A percentile compares a stretch with the other conserved stretches of the same genome.
Evolutionary conservation across 805 yeast species (phyloP).

Genomic region (Suhomyces sp.): DNA sequence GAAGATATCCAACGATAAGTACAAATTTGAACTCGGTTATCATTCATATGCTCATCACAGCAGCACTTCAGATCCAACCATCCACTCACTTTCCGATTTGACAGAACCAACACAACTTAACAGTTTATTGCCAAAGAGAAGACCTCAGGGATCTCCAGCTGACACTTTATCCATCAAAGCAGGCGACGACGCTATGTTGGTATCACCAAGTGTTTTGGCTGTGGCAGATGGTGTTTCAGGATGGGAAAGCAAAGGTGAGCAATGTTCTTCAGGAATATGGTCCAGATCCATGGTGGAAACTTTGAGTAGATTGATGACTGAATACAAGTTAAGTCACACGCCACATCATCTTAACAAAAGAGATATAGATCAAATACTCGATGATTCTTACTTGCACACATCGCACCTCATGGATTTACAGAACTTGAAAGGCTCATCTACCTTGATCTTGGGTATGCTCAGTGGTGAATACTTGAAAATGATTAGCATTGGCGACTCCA

Average conservation of each 20-base stretch:
- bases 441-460: slow-evolving; percentile 47
- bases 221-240: slow-evolving; percentile 59
- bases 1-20: slow-evolving; percentile 35
- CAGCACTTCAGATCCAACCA: slow-evolving; percentile 31
- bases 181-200: slow-evolving; percentile 58
- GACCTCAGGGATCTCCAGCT: slow-evolving; percentile 51
- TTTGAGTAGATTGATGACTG: slow-evolving; percentile 43
- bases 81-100: slow-evolving; percentile 49
- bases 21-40: slow-evolving; percentile 42
- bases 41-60: slow-evolving; percentile 51
- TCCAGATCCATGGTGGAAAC: slow-evolving; percentile 52
- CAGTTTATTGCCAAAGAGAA: slow-evolving; percentile 44
- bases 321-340: slow-evolving; percentile 38
- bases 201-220: slow-evolving; percentile 50
- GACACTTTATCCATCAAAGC: slow-evolving; percentile 52
- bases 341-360: slow-evolving; percentile 38
- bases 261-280: slow-evolving; percentile 50
- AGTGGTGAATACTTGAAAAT: slow-evolving; percentile 45
- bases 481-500: slow-evolving; percentile 53
- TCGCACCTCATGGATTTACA: slow-evolving; percentile 50
- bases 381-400: slow-evolving; percentile 47
- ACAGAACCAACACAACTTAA: slow-evolving; percentile 47
- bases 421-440: slow-evolving; percentile 46
- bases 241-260: slow-evolving; percentile 44
- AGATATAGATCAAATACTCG: slow-evolving; percentile 43